These are phyloP conservation scores for Pulveroboletus ravenelii DNA, from an alignment of 768 basidiomycete species.

Conservation along the genomic window DNA sequence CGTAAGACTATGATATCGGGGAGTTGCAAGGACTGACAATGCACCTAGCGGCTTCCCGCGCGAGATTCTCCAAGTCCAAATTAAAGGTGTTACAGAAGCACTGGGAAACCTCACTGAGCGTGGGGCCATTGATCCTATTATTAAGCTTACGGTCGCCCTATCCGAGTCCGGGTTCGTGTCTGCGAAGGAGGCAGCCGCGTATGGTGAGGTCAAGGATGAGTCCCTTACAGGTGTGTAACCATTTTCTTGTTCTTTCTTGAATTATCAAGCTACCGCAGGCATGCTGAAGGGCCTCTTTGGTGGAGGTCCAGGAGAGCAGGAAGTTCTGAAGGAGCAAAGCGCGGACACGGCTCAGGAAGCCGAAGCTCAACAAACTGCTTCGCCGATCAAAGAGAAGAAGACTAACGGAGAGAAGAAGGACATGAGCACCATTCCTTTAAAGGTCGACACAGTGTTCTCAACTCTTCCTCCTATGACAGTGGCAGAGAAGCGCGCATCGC, in stretches of 20 bases:
- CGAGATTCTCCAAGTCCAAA: constrained; percentile 67
- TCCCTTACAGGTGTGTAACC: constrained; percentile 57
- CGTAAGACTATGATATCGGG: constrained; percentile 41
- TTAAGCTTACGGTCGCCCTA: constrained; percentile 79
- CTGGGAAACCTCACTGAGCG: constrained; percentile 79
- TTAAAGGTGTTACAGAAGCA: constrained; percentile 71
- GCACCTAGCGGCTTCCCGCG: constrained; percentile 59
- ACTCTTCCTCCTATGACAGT: constrained; percentile 69
- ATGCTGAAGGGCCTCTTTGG: constrained; percentile 89
- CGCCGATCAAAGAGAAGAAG: constrained; percentile 35
- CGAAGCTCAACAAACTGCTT: constrained; percentile 27
- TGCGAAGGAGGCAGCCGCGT: constrained; percentile 72
- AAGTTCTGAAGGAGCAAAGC: constrained; percentile 28
- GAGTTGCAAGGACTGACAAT: constrained; percentile 2
- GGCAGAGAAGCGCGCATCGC: constrained; percentile 68
- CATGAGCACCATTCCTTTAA: constrained; percentile 60
- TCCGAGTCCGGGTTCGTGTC: constrained; percentile 86
- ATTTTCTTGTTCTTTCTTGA: not conserved
- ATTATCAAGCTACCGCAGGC: constrained; percentile 38
- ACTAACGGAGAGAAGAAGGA: constrained; percentile 36
- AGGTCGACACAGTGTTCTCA: constrained; percentile 57
- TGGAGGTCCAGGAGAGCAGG: constrained; percentile 40
- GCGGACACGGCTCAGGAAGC: constrained; percentile 22
- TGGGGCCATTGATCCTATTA: constrained; percentile 74
- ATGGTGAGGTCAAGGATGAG: constrained; percentile 79